phyloP scores from a whole-genome alignment of 371 early-diverging fungal species.

The Rhizopus arrhizus region DNA sequence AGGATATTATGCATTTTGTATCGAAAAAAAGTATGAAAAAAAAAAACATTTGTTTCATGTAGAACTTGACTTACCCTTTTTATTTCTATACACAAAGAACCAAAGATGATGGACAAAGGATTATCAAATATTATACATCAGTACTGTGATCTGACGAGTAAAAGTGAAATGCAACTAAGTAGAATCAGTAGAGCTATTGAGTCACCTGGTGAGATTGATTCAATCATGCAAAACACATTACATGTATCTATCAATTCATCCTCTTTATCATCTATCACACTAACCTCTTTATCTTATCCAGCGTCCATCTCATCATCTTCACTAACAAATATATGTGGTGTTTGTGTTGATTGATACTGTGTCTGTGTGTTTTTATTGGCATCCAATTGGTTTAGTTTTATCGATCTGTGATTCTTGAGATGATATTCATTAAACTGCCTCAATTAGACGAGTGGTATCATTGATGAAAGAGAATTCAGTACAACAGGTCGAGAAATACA shows the following conservation, averaged over 20 bases:
- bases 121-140: slow-evolving; percentile 8
- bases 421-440: too few relatives aligned
- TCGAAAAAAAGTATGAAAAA: slow-evolving; percentile 13
- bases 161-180: slow-evolving; percentile 12
- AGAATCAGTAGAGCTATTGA: background rate
- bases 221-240: too few relatives aligned
- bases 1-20: slow-evolving; percentile 18
- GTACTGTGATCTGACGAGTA: slow-evolving; percentile 11
- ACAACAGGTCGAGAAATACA: too few relatives aligned
- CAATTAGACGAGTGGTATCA: too few relatives aligned
- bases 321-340: background rate
- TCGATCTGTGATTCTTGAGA: too few relatives aligned
- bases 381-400: too few relatives aligned
- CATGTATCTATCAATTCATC: too few relatives aligned
- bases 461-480: too few relatives aligned
- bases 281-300: background rate
- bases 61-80: too few relatives aligned
- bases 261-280: background rate
- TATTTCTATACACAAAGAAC: background rate
- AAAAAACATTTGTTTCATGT: background rate
- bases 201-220: background rate
- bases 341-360: too few relatives aligned
- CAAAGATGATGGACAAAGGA: slow-evolving; percentile 1
- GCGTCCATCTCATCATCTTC: background rate
- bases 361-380: too few relatives aligned